Evolutionary conservation across 2,329 filamentous ascomycete genomes (phyloP), one percentile per base, ranked within the genome.

Genomic region (Thelonectria discophora): DNA sequence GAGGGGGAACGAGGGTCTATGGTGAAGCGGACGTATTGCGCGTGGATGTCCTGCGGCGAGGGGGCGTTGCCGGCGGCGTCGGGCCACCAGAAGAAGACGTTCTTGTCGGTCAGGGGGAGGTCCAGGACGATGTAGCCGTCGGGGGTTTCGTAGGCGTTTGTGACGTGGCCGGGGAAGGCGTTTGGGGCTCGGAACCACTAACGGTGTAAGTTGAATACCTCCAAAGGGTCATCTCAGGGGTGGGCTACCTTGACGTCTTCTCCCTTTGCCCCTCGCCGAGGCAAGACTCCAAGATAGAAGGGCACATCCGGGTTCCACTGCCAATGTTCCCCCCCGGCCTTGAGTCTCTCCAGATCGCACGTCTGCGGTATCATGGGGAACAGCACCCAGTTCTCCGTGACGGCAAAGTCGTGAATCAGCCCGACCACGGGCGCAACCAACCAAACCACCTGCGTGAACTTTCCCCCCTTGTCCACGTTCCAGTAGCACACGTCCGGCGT

Each of bases 11-110:
- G 43, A 39, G 43, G 46, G n/a, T 56, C 53, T 3, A 56, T 15
- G 2, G 46, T 49, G 21, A 48, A 56, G 5, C 53, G 32, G 9
- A 49, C 53, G 17, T 48, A 49, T 32, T 56, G 42, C 9, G 32
- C 43, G 17, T 56, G 53, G 20, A 49, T 49, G 43, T 56, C 43
- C 15, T 49, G 43, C 5, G 53, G 53, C 10, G 32, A 13, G 9
- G 53, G 53, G 5, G 43, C 46, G 9, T 56, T 56, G 10, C 53
- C 45, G 5, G 42, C 15, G 2, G 43, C 21, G 32, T 56, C 53
- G 18, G 53, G 53, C 53, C 53, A 56, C 53, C 53, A 56, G 37
- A 60, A 60, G 52, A 60, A 60, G 1, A 60, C 58, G 20, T 60
- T 60, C 20, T 56, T 52, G 40, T 60, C 52, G 0, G 58, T 55